Conservation (phyloP, 2,329 filamentous ascomycete species). For the Eutypa lata region DNA sequence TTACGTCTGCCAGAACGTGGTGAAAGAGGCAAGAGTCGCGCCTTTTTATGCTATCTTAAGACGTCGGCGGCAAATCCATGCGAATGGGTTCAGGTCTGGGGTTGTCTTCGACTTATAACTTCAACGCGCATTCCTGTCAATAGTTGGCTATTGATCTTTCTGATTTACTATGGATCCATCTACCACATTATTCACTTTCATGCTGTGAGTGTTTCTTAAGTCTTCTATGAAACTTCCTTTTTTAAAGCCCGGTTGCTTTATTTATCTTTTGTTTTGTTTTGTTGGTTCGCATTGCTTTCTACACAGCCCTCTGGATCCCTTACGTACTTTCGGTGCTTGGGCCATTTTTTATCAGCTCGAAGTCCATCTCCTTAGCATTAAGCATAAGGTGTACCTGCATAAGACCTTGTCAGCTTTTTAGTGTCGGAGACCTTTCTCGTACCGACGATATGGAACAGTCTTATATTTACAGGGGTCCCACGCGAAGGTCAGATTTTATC, state of each 20-base stretch:
- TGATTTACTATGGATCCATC: conserved; percentile 50
- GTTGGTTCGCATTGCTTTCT: not conserved
- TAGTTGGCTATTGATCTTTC: not conserved
- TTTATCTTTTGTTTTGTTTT: conserved; percentile 14
- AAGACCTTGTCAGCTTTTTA: not conserved
- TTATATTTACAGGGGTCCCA: conserved; percentile 18
- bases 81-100: not conserved
- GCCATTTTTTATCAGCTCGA: not conserved
- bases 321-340: not conserved
- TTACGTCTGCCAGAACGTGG: not conserved
- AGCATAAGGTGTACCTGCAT: not conserved
- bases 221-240: conserved; percentile 16
- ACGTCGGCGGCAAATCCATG: not conserved
- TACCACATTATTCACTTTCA: conserved; percentile 67
- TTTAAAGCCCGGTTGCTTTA: conserved; percentile 6
- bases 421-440: not conserved
- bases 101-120: not conserved
- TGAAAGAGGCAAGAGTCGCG: not conserved
- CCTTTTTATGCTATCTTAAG: not conserved
- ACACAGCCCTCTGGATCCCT: not conserved
- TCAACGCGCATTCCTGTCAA: not conserved
- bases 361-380: not conserved
- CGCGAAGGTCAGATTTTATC: conserved; percentile 24
- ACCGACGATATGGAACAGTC: not conserved
- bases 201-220: conserved; percentile 53